phyloP scores from a whole-genome alignment of 371 early-diverging fungal genomes.

The Apophysomyces elegans region DNA sequence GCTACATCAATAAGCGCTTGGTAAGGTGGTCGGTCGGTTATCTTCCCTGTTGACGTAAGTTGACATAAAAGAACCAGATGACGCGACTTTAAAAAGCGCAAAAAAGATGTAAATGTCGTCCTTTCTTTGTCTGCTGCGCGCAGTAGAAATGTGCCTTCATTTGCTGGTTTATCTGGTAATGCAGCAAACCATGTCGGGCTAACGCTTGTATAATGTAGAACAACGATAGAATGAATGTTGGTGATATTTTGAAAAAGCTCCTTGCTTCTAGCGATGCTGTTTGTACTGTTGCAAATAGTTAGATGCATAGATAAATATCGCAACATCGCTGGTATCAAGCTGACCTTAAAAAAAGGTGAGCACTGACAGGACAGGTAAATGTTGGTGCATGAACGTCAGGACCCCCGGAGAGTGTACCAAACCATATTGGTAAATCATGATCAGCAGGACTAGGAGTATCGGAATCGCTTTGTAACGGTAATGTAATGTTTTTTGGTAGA shows the following conservation, averaged over 20 bases:
- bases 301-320: background rate
- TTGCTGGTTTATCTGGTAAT: background rate
- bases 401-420: background rate
- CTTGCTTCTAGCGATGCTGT: background rate
- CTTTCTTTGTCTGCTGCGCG: background rate
- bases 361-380: conserved; percentile 4
- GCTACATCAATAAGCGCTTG: conserved; percentile 5
- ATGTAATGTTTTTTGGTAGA: background rate
- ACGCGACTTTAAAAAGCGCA: background rate
- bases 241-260: background rate
- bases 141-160: background rate
- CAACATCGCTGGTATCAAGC: background rate
- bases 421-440: conserved; percentile 5
- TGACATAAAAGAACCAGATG: background rate
- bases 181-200: conserved; percentile 5
- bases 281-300: background rate
- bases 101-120: background rate
- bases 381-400: background rate
- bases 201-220: background rate
- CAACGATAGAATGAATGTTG: background rate
- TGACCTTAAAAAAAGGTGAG: conserved; percentile 2
- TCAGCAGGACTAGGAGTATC: background rate
- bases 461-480: background rate
- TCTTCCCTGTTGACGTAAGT: background rate
- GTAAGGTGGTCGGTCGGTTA: background rate